Evolutionary conservation across 148 eudicot species (phyloP), one percentile per base, ranked within the genome.

Genomic region (Vaccinium macrocarpon): DNA sequence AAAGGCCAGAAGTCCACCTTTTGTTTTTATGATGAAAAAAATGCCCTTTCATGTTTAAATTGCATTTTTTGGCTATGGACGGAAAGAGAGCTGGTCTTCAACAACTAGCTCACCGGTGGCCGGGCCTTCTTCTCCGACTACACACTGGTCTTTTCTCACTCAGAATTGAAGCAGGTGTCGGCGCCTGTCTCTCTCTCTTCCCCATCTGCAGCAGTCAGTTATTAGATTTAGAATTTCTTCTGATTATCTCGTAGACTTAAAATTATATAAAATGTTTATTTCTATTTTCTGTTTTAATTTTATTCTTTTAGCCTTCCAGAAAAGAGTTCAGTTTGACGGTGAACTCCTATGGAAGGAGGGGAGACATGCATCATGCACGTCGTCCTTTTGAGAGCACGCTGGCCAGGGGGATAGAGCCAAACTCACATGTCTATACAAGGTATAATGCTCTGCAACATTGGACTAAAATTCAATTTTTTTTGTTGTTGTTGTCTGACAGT

Each of bases 291-390:
- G 74, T 85, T 64, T 61, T 52, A 80, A 49, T 15, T 83, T 78
- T 50, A 13, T 38, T 66, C 56, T 81, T 87, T 84, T 90, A 94
- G 99, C 99, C 99, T 85, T 97, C 99, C 82, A 93, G 98, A 85
- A 95, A 92, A 91, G 99, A 97, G 92, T 95, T 92, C 81, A 95
- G 98, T 53, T 87, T 93, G 91, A 92, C 95, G 95, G 95, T 97
- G 87, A 92, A 89, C 84, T 97, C 91, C 88, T 97, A 97, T 90
- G 99, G 92, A 57, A 92, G 95, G 71, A 90, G 99, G 86, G 99
- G 98, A 61, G 97, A 97, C 80, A 90, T 95, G 97, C 97, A 97
- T 91, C 97, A 95, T 84, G 99, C 99, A 56, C 95, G 99, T 80
- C 95, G 92, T 85, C 87, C 92, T 68, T 96, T 96, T 88, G 97